Evolutionary conservation across 2,329 filamentous ascomycete species (phyloP).

Genomic region (Trichophyton simii): DNA sequence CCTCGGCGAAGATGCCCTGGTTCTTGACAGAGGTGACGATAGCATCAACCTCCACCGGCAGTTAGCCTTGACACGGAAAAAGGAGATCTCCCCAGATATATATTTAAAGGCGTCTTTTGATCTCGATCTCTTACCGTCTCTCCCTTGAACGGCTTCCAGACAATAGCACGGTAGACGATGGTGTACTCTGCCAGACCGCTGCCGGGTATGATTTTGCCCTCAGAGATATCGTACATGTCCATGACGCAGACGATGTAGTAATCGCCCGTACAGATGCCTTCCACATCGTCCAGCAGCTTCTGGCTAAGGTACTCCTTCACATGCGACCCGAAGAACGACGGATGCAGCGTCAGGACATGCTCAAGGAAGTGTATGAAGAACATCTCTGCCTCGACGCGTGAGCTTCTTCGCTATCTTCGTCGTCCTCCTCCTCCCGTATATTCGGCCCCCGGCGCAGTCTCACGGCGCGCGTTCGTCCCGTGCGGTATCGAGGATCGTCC

Average conservation of each 20-base stretch:
- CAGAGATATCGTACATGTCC: slow-evolving; percentile 88
- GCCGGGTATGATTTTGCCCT: slow-evolving; percentile 81
- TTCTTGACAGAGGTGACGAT: slow-evolving; percentile 84
- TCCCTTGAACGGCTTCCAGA: slow-evolving; percentile 95
- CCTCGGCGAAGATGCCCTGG: slow-evolving; percentile 60
- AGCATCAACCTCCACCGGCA: slow-evolving; percentile 63
- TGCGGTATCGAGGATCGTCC: not conserved
- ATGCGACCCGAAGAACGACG: slow-evolving; percentile 89
- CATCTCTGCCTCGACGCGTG: slow-evolving; percentile 43
- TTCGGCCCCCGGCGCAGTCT: not conserved
- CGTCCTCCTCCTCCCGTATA: not conserved
- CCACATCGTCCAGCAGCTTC: slow-evolving; percentile 81
- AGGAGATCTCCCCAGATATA: not conserved
- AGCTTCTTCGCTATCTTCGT: too few species aligned
- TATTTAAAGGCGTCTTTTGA: not conserved
- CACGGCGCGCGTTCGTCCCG: not conserved
- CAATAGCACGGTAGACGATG: slow-evolving; percentile 85
- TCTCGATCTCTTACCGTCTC: slow-evolving; percentile 62
- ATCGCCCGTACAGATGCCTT: slow-evolving; percentile 86
- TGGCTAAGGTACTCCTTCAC: slow-evolving; percentile 85
- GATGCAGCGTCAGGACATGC: slow-evolving; percentile 86
- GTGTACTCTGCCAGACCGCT: slow-evolving; percentile 90
- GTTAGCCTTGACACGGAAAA: not conserved
- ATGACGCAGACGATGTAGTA: slow-evolving; percentile 98
- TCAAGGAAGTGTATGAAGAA: slow-evolving; percentile 98